These are phyloP conservation scores for Didymella arachidicola DNA, from an alignment of 2,329 filamentous ascomycete species.

Conservation along the genomic window DNA sequence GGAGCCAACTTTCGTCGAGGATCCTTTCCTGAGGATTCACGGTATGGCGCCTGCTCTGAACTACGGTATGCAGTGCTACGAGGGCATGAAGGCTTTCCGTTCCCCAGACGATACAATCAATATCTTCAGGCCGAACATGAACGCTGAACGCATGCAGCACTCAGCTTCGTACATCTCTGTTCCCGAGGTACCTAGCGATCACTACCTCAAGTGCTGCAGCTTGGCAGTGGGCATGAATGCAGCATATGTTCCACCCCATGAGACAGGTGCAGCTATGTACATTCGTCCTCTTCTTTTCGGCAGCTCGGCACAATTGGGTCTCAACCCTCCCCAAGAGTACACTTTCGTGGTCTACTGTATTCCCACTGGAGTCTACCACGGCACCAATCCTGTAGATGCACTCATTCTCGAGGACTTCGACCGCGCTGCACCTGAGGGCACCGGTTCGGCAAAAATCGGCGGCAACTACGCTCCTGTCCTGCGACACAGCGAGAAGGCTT, in stretches of 20 bases:
- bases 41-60: constrained; percentile 96
- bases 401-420: constrained; percentile 93
- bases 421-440: constrained; percentile 88
- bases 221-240: constrained; percentile 89
- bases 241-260: constrained; percentile 87
- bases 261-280: constrained; percentile 90
- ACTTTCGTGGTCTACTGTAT: constrained; percentile 89
- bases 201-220: constrained; percentile 79
- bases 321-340: constrained; percentile 90
- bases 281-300: constrained; percentile 89
- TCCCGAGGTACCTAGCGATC: constrained; percentile 76
- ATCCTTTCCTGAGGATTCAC: constrained; percentile 87
- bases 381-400: constrained; percentile 83
- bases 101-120: constrained; percentile 75
- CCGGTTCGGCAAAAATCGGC: constrained; percentile 89
- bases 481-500: constrained; percentile 83
- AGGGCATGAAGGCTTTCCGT: constrained; percentile 97
- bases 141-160: constrained; percentile 84
- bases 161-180: constrained; percentile 85
- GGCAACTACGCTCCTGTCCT: constrained; percentile 96
- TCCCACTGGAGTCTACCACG: constrained; percentile 94
- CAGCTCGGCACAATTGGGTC: constrained; percentile 82
- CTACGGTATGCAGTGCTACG: constrained; percentile 95
- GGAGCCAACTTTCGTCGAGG: constrained; percentile 76
- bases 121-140: constrained; percentile 87